These are phyloP conservation scores for Thielaviopsis euricoi DNA, from an alignment of 2,329 filamentous ascomycete species.

Conservation along the genomic window DNA sequence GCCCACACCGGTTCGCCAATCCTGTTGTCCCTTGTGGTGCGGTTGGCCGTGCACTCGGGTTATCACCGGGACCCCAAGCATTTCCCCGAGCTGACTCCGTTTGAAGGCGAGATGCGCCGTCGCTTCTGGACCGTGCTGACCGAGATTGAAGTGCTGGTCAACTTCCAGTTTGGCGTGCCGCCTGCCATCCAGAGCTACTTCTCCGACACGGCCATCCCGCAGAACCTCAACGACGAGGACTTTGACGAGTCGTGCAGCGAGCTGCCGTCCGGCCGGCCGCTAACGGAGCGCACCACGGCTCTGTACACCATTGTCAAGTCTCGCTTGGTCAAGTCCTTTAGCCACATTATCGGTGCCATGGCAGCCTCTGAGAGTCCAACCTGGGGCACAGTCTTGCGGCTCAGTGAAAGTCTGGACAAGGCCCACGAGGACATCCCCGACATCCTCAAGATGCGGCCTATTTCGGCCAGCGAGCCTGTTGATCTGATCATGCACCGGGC, in stretches of 20 bases:
- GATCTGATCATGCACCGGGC: constrained; percentile 31
- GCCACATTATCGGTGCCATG: constrained; percentile 14
- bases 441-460: constrained; percentile 24
- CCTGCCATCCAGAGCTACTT: constrained; percentile 30
- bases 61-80: constrained; percentile 38
- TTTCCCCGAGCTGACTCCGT: constrained; percentile 29
- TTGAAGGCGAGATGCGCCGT: constrained; percentile 35
- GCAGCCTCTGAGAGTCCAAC: constrained; percentile 15
- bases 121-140: constrained; percentile 38
- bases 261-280: constrained; percentile 26
- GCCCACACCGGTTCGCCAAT: constrained; percentile 16
- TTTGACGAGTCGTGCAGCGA: constrained; percentile 30
- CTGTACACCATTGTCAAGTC: constrained; percentile 23
- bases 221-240: constrained; percentile 32
- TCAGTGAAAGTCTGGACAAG: constrained; percentile 25
- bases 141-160: constrained; percentile 37
- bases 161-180: constrained; percentile 36
- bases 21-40: constrained; percentile 16
- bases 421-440: constrained; percentile 24
- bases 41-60: constrained; percentile 37
- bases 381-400: constrained; percentile 20
- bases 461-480: constrained; percentile 26
- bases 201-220: constrained; percentile 28
- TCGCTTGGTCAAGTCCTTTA: constrained; percentile 16
- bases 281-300: constrained; percentile 26